Evolutionary conservation across 176 grass and related monocot genomes (phyloP), one percentile per base, ranked within the genome.

Genomic region (Alopecurus myosuroides): DNA sequence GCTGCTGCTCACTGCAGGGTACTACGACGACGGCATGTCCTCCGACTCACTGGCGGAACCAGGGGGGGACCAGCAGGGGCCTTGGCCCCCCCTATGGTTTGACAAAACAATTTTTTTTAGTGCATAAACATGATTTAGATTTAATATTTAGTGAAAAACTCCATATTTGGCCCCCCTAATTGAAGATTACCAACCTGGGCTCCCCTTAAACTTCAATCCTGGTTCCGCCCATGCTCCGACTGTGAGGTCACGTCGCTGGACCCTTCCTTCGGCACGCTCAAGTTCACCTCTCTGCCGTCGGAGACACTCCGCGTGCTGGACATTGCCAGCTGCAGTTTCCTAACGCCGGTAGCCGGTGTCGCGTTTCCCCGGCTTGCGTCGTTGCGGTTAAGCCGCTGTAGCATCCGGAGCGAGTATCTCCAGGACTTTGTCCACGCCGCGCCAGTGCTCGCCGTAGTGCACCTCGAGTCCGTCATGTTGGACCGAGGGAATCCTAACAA

Each of bases 391-490:
- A 20, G 45, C 9, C 7, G 7, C 0, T 42, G 80, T 50, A 6
- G 0, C 5, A 23, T 82, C 0, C 0, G 0, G 4, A 6, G 30
- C 18, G 0, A 20, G 0, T 12, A 18, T 0, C 49, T 82, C 6
- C 80, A 31, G 49, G 35, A 7, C 81, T 1, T 72, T 10, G 4
- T 60, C 25, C 6, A 7, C 10, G 36, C 8, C 34, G 11, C 48
- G 23, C 80, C 66, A 66, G 48, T 7, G 63, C 79, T 81, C 8
- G 12, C 45, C 9, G 9, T n/a, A 3, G 0, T 71, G 23, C 34
- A 53, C n/a, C 46, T 82, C 3, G 9, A 72, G 9, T n/a, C 17
- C 18, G 35, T 82, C 18, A 3, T 20, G 3, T 0, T 57, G 25
- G 0, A 10, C 7, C 11, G n/a, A 6, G 4, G 12, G 0, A 26